A percentile compares a stretch with the other conserved stretches of the same genome.
Evolutionary conservation across 2,329 filamentous ascomycete genomes (phyloP).

Genomic region (Colletotrichum zoysiae): DNA sequence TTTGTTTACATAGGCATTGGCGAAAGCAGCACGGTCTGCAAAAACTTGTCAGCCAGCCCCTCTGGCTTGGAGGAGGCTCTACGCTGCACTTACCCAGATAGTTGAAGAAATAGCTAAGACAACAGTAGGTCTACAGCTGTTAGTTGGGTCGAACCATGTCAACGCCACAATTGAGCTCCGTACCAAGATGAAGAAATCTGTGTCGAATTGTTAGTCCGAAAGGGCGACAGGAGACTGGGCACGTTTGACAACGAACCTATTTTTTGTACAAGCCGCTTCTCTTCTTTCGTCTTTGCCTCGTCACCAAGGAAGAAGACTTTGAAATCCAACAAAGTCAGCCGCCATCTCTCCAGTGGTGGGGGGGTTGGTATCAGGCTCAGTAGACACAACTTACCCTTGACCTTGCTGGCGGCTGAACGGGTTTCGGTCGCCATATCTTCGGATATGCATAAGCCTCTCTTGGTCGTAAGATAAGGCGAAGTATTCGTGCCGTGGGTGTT

Average conservation of each 20-base stretch:
- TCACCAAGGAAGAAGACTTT: slow-evolving; percentile 42
- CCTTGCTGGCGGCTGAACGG: slow-evolving; percentile 13
- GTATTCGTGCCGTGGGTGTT: neutral
- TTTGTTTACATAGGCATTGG: slow-evolving; percentile 39
- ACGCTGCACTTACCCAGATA: slow-evolving; percentile 50
- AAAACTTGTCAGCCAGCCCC: neutral
- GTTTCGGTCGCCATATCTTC: slow-evolving; percentile 11
- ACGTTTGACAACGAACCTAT: slow-evolving; percentile 42
- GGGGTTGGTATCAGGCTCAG: neutral
- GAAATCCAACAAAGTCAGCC: slow-evolving; percentile 2
- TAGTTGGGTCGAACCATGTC: neutral
- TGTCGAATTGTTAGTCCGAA: neutral
- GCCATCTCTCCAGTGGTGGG: accelerated
- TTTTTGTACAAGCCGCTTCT: slow-evolving; percentile 48
- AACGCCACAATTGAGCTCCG: no score
- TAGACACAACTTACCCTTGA: slow-evolving; percentile 23
- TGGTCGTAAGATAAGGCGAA: neutral
- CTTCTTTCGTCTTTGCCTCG: slow-evolving; percentile 43
- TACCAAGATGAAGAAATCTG: slow-evolving; percentile 52
- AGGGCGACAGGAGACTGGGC: accelerated
- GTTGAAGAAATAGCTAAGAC: slow-evolving; percentile 53
- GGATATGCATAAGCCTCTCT: neutral
- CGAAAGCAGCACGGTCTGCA: slow-evolving; percentile 41
- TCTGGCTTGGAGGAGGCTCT: accelerated
- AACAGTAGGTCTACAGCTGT: slow-evolving; percentile 49